A percentile compares a stretch with the other conserved stretches of the same genome.
phyloP scores from a whole-genome alignment of 1,139 yeast species.

The Hansenula sp. region DNA sequence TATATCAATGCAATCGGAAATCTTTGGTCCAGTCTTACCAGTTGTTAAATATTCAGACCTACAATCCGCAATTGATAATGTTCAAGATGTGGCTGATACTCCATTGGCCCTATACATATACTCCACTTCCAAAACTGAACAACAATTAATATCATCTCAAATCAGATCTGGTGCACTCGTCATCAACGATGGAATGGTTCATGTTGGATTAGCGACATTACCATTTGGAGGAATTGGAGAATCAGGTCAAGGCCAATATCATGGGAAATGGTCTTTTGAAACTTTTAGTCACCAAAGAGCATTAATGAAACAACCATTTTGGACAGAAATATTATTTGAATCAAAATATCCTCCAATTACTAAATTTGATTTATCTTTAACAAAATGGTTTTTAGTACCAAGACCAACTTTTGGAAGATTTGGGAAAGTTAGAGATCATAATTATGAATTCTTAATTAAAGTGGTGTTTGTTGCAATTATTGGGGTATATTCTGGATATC shows the following conservation, averaged over 20 bases:
- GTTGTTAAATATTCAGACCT: constrained; percentile 53
- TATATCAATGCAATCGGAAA: constrained; percentile 67
- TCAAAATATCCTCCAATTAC: constrained; percentile 70
- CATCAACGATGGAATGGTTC: constrained; percentile 71
- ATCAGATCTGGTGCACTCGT: constrained; percentile 74
- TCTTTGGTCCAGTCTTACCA: constrained; percentile 87
- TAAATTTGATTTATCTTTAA: constrained; percentile 28
- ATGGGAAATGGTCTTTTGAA: constrained; percentile 67
- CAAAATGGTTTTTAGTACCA: constrained; percentile 14
- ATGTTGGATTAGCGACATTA: constrained; percentile 62
- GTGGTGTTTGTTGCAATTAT: constrained; percentile 14
- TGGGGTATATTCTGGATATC: not conserved
- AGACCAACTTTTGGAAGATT: constrained; percentile 16
- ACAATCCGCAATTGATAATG: constrained; percentile 42
- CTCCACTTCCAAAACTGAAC: constrained; percentile 48
- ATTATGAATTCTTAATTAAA: constrained; percentile 6
- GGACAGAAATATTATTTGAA: constrained; percentile 55
- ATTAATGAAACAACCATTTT: constrained; percentile 59
- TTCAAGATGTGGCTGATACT: constrained; percentile 61
- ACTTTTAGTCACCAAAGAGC: constrained; percentile 77
- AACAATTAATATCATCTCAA: constrained; percentile 43
- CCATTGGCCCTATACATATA: constrained; percentile 84
- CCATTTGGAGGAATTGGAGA: constrained; percentile 93
- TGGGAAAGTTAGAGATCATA: constrained; percentile 10
- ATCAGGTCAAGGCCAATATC: constrained; percentile 81